Evolutionary conservation across 2,329 filamentous ascomycete genomes (phyloP).

Genomic region (Phialophora expanda): DNA sequence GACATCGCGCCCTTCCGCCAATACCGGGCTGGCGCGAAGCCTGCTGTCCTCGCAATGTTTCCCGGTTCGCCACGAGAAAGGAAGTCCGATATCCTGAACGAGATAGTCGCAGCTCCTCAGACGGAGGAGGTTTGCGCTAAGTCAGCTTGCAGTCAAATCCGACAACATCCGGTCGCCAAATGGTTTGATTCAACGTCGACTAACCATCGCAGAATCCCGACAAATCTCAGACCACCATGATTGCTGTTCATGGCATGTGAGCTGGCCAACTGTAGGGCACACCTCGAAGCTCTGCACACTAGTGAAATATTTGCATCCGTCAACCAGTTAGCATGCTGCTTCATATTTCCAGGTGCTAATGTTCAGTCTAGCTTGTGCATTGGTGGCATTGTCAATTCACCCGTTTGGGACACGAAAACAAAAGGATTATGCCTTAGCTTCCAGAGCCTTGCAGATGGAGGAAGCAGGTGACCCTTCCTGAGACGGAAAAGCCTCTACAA

Average conservation of each 20-base stretch:
- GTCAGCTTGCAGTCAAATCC: conserved; percentile 18
- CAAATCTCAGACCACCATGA: conserved; percentile 29
- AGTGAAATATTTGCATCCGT: neutral
- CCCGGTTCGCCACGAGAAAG: conserved; percentile 13
- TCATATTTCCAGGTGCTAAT: conserved; percentile 16
- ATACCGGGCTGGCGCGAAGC: conserved; percentile 13
- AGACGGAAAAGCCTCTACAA: conserved; percentile 12
- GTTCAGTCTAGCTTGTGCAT: conserved; percentile 13
- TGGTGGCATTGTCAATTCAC: conserved; percentile 17
- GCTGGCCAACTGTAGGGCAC: neutral
- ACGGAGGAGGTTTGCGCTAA: conserved; percentile 7
- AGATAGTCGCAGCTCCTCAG: conserved; percentile 2
- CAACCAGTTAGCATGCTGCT: conserved; percentile 7
- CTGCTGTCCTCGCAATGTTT: conserved; percentile 20
- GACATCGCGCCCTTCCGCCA: conserved; percentile 16
- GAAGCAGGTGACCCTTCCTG: conserved; percentile 23
- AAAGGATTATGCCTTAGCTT: neutral
- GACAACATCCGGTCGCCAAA: conserved; percentile 18
- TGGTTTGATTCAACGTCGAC: conserved; percentile 4
- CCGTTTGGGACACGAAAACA: conserved; percentile 18
- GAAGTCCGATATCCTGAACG: conserved; percentile 14
- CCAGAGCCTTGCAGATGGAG: conserved; percentile 24
- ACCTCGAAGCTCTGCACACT: neutral
- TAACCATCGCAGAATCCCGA: conserved; percentile 4
- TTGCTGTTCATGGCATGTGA: conserved; percentile 4